Percentiles rank a stretch among this genome's conserved stretches.
These are phyloP conservation scores for Crithidia fasciculata DNA, from an alignment of 208 protist genomes.

Conservation along the genomic window DNA sequence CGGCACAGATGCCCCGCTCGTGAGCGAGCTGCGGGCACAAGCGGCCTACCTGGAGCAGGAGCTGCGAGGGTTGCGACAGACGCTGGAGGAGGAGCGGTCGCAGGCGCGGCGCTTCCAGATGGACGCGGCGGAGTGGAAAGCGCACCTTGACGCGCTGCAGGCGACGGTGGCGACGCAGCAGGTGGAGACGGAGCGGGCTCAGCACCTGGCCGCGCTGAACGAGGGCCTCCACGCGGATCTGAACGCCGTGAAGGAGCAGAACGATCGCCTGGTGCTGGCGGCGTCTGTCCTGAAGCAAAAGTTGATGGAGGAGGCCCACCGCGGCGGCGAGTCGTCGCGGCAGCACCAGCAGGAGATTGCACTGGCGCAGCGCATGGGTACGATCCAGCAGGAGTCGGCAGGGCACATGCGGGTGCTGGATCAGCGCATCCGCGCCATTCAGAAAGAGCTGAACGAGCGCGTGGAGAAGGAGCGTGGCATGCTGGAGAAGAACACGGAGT, in stretches of 20 bases:
- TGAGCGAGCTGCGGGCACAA: constrained; percentile 73
- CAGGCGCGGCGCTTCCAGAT: constrained; percentile 47
- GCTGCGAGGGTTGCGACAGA: constrained; percentile 47
- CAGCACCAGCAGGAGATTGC: constrained; percentile 81
- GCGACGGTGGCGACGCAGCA: constrained; percentile 63
- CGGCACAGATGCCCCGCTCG: constrained; percentile 42
- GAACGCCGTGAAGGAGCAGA: constrained; percentile 75
- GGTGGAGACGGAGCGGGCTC: constrained; percentile 58
- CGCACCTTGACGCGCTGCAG: constrained; percentile 59
- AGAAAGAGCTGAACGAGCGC: constrained; percentile 73
- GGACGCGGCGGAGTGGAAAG: constrained; percentile 68
- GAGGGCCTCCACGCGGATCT: constrained; percentile 64
- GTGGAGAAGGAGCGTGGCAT: constrained; percentile 68
- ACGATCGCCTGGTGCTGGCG: constrained; percentile 80
- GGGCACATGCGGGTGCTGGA: constrained; percentile 67
- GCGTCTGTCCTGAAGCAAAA: constrained; percentile 77
- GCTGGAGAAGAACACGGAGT: constrained; percentile 70
- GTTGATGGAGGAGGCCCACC: constrained; percentile 71
- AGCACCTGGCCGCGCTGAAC: constrained; percentile 67
- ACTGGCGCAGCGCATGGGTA: constrained; percentile 80
- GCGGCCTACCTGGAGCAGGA: constrained; percentile 57
- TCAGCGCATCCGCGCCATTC: constrained; percentile 67
- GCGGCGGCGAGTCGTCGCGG: constrained; percentile 50
- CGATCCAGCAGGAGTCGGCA: constrained; percentile 77
- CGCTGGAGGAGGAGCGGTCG: constrained; percentile 65